These are phyloP conservation scores for Erucastrum elatum DNA, from an alignment of 345 rosid species.

Conservation along the genomic window DNA sequence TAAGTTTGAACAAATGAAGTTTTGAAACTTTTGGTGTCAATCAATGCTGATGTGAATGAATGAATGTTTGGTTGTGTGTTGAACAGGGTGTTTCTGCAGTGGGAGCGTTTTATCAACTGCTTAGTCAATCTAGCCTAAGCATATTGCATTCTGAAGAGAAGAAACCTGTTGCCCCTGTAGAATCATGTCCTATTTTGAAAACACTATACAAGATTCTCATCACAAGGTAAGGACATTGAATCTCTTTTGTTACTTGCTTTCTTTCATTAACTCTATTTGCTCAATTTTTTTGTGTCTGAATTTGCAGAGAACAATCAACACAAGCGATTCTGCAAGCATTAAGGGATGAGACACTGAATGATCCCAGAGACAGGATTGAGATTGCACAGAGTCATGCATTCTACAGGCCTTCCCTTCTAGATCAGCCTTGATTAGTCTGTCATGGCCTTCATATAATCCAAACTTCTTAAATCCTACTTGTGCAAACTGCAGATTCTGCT, in stretches of 20 bases:
- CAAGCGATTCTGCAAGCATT: background rate
- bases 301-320: background rate
- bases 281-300: background rate
- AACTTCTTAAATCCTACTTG: background rate
- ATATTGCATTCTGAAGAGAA: background rate
- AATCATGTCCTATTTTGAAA: background rate
- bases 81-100: background rate
- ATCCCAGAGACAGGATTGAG: background rate
- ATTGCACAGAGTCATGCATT: background rate
- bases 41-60: background rate
- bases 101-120: background rate
- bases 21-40: background rate
- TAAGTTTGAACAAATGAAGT: background rate
- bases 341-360: background rate
- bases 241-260: background rate
- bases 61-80: background rate
- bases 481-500: background rate
- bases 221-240: background rate
- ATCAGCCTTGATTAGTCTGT: background rate
- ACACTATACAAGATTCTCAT: background rate
- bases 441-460: background rate
- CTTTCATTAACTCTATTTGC: background rate
- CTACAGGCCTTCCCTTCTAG: background rate
- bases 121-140: background rate
- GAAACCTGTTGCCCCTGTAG: background rate